Conservation (phyloP, 352 stramenopile genomes). For the Phytophthora pinifolia region DNA sequence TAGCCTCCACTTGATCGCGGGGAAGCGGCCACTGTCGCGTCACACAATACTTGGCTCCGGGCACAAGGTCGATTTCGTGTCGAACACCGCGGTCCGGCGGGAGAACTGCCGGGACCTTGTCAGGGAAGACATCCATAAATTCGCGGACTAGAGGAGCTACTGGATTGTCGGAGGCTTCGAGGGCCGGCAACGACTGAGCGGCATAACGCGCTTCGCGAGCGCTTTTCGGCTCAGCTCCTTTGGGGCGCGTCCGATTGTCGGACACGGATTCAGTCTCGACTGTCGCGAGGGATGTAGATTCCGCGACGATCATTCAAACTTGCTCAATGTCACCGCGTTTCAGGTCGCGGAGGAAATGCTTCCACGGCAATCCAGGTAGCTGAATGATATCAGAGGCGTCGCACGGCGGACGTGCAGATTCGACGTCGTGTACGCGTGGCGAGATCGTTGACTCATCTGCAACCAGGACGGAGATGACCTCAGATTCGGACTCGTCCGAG, state of each 20-base stretch:
- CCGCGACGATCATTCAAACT: slow-evolving; percentile 11
- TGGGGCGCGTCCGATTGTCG: slow-evolving; percentile 7
- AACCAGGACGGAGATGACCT: too few relatives aligned
- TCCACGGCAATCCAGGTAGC: slow-evolving; percentile 12
- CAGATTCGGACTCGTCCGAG: background rate
- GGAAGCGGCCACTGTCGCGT: slow-evolving; percentile 32
- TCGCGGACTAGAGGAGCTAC: slow-evolving; percentile 9
- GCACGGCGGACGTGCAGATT: slow-evolving; percentile 5
- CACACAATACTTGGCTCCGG: slow-evolving; percentile 30
- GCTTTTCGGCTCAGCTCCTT: slow-evolving; percentile 10
- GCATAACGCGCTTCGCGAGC: slow-evolving; percentile 18
- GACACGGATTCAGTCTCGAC: too few relatives aligned
- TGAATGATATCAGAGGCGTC: background rate
- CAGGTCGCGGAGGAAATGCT: slow-evolving; percentile 26
- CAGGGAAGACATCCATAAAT: slow-evolving; percentile 23
- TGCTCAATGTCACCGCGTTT: slow-evolving; percentile 24
- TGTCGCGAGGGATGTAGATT: too few relatives aligned
- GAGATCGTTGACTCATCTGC: too few relatives aligned
- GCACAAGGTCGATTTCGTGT: slow-evolving; percentile 32
- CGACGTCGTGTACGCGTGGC: slow-evolving; percentile 5
- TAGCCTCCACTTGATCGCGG: slow-evolving; percentile 20
- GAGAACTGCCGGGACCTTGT: slow-evolving; percentile 22
- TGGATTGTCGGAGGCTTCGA: slow-evolving; percentile 6
- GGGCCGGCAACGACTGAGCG: slow-evolving; percentile 11
- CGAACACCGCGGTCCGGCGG: slow-evolving; percentile 15